Conservation (phyloP, 768 basidiomycete genomes). For the Sporobolomyces pararoseus region DNA sequence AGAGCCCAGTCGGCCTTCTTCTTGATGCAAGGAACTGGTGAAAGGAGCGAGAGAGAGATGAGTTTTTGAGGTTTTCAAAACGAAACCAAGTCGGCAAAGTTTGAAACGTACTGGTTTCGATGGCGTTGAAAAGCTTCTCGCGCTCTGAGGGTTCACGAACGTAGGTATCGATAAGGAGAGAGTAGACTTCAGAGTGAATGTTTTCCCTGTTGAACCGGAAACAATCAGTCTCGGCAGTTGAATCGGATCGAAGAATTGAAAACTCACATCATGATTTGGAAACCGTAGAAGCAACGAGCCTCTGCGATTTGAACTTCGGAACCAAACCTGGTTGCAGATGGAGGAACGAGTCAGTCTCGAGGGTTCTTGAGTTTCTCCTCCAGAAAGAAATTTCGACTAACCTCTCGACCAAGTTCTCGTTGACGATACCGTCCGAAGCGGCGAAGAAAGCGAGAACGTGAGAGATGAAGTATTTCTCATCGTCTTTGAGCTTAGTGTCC, state of each 20-base stretch:
- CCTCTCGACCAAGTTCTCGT: constrained; percentile 87
- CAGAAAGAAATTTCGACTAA: constrained; percentile 46
- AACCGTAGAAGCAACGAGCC: constrained; percentile 91
- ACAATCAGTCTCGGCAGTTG: no score
- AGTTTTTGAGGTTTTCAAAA: not conserved
- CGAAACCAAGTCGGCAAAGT: not conserved
- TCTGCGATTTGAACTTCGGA: constrained; percentile 56
- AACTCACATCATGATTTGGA: constrained; percentile 85
- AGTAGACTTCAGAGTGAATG: constrained; percentile 92
- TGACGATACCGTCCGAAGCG: constrained; percentile 90
- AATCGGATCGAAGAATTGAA: no score
- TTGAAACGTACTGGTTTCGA: constrained; percentile 62
- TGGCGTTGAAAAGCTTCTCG: constrained; percentile 79
- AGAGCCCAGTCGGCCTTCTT: constrained; percentile 93
- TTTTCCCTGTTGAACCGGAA: constrained; percentile 58
- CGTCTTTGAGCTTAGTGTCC: constrained; percentile 50
- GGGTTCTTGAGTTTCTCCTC: not conserved
- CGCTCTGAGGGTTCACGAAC: constrained; percentile 74
- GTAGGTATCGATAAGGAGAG: constrained; percentile 85
- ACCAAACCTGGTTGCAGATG: constrained; percentile 11
- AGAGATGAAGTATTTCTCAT: constrained; percentile 68
- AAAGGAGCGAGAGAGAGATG: not conserved
- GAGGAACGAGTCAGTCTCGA: constrained; percentile 2
- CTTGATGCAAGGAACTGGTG: constrained; percentile 70
- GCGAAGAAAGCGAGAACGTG: constrained; percentile 94